Conservation (phyloP, 176 grass and related monocot genomes). For the Oryza nivara region DNA sequence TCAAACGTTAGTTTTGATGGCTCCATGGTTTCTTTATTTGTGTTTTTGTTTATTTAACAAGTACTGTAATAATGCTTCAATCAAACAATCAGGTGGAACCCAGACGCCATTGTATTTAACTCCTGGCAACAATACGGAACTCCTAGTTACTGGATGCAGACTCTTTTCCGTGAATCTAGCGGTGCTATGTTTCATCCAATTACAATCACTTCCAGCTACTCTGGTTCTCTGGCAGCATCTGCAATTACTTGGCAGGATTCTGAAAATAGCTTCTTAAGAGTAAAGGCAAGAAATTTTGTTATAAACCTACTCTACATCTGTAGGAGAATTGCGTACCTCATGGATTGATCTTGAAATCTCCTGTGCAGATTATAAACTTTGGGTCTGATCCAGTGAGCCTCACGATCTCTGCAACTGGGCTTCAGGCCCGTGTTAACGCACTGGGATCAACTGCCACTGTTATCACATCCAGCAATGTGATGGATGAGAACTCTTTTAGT, state of each 20-base stretch:
- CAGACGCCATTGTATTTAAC: constrained; percentile 84
- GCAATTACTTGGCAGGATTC: constrained; percentile 63
- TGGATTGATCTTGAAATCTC: constrained; percentile 5
- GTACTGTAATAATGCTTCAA: not conserved
- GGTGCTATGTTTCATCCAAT: constrained; percentile 57
- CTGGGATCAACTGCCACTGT: constrained; percentile 52
- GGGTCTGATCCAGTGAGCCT: constrained; percentile 54
- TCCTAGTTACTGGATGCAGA: constrained; percentile 93
- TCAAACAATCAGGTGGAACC: constrained; percentile 67
- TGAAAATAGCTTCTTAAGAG: constrained; percentile 53
- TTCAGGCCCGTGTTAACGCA: constrained; percentile 48
- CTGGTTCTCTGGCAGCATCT: constrained; percentile 52
- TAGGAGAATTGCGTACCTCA: not conserved
- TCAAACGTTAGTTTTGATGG: constrained; percentile 46
- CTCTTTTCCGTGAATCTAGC: constrained; percentile 70
- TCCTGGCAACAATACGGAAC: constrained; percentile 84
- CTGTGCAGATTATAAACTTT: constrained; percentile 76
- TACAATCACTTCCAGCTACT: constrained; percentile 43
- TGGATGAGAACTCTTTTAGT: constrained; percentile 85
- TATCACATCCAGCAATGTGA: constrained; percentile 74
- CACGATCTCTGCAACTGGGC: constrained; percentile 54
- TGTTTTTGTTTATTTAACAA: constrained; percentile 1
- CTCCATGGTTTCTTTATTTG: not conserved
- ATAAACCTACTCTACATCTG: not conserved
- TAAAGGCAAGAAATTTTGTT: constrained; percentile 47